Evolutionary conservation across 352 stramenopile genomes (phyloP).

Genomic region (Blastocystis sp.): DNA sequence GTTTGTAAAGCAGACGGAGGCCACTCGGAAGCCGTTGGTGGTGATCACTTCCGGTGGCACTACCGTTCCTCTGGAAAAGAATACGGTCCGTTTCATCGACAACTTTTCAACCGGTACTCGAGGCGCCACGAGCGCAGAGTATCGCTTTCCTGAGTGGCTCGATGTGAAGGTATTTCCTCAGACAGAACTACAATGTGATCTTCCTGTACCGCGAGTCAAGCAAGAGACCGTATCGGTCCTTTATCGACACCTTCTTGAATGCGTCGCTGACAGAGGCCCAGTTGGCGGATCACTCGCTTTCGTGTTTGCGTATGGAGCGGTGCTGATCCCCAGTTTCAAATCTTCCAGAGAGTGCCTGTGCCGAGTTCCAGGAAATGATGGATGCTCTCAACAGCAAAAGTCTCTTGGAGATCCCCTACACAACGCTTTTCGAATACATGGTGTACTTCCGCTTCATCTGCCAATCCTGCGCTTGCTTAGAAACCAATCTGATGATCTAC

Average conservation of each 20-base stretch:
- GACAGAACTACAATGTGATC: constrained; percentile 84
- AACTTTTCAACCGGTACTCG: constrained; percentile 89
- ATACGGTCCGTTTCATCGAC: constrained; percentile 87
- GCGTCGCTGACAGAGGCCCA: constrained; percentile 60
- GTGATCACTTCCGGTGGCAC: constrained; percentile 87
- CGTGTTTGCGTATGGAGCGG: neutral
- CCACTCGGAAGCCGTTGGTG: constrained; percentile 63
- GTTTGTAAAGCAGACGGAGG: neutral
- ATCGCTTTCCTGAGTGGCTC: neutral
- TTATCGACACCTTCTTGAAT: constrained; percentile 58
- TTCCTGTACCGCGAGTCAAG: constrained; percentile 81
- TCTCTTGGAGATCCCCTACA: constrained; percentile 69
- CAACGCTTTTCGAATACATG: constrained; percentile 89
- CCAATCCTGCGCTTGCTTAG: constrained; percentile 65
- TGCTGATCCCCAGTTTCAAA: neutral
- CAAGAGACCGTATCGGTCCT: constrained; percentile 69
- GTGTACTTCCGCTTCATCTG: constrained; percentile 74
- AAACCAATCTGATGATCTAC: constrained; percentile 76
- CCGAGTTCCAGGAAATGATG: constrained; percentile 2
- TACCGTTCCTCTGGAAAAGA: constrained; percentile 81
- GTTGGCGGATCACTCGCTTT: constrained; percentile 58
- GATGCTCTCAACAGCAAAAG: neutral
- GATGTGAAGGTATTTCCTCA: constrained; percentile 73
- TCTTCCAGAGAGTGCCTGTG: neutral
- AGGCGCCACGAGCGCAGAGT: constrained; percentile 67